A percentile compares a stretch with the other conserved stretches of the same genome.
phyloP scores from a whole-genome alignment of 352 stramenopile species.

The Plasmopara halstedii region DNA sequence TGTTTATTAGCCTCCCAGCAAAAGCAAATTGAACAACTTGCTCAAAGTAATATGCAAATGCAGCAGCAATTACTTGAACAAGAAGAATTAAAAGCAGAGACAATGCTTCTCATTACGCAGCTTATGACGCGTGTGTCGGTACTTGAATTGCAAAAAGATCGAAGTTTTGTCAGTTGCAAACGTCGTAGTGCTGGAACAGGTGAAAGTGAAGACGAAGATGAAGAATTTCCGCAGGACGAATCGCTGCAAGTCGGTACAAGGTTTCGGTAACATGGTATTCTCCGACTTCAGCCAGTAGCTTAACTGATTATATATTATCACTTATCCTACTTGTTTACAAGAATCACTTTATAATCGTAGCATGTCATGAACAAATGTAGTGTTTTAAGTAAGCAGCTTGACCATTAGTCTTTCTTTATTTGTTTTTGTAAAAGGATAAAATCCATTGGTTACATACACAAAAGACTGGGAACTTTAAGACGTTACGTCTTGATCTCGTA shows the following conservation, averaged over 20 bases:
- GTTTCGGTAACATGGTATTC: background rate
- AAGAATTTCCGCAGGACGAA: slow-evolving; percentile 28
- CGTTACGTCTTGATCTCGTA: slow-evolving; percentile 30
- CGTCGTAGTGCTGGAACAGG: slow-evolving; percentile 19
- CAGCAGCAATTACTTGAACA: slow-evolving; percentile 76
- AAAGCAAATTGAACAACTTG: slow-evolving; percentile 66
- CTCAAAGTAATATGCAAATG: slow-evolving; percentile 68
- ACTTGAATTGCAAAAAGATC: slow-evolving; percentile 53
- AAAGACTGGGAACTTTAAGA: too few relatives aligned
- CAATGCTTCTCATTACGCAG: slow-evolving; percentile 77
- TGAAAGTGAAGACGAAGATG: slow-evolving; percentile 23
- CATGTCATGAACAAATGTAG: too few relatives aligned
- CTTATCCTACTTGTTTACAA: too few relatives aligned
- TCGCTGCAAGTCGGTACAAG: background rate
- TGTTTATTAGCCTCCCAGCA: slow-evolving; percentile 46
- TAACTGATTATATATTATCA: too few relatives aligned
- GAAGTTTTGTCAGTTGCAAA: slow-evolving; percentile 20
- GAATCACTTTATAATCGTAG: too few relatives aligned
- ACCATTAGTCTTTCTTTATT: slow-evolving; percentile 11
- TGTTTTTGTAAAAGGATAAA: background rate
- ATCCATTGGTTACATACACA: background rate
- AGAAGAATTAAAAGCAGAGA: slow-evolving; percentile 77
- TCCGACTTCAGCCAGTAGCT: too few relatives aligned
- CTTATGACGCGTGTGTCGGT: slow-evolving; percentile 79
- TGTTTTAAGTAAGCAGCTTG: slow-evolving; percentile 4